These are phyloP conservation scores for Paulownia fortunei DNA, from an alignment of 257 asterid species.

Conservation along the genomic window DNA sequence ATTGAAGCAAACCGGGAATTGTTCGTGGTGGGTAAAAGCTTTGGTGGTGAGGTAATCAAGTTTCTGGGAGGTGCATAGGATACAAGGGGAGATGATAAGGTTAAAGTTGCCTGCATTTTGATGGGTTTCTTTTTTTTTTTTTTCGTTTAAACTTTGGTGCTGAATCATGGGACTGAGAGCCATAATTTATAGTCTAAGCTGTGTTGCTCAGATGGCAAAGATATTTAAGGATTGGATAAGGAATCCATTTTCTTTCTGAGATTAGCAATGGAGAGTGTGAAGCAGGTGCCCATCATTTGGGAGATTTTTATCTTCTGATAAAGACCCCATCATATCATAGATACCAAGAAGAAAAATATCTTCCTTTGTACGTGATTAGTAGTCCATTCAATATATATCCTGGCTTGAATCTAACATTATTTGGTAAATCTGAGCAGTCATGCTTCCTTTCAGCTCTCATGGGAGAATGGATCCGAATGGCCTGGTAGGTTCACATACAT, in stretches of 20 bases:
- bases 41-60: constrained; percentile 36
- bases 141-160: neutral
- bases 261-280: constrained; percentile 7
- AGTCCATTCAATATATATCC: no score
- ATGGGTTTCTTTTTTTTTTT: neutral
- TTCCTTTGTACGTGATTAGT: no score
- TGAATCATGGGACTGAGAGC: neutral
- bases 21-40: neutral
- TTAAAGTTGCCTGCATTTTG: constrained; percentile 43
- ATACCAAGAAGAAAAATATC: constrained; percentile 14
- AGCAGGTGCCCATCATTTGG: neutral
- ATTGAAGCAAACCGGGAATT: constrained; percentile 32
- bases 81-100: constrained; percentile 17
- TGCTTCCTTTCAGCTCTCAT: constrained; percentile 89
- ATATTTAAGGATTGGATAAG: constrained; percentile 37
- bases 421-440: constrained; percentile 92
- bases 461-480: constrained; percentile 97
- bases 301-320: neutral
- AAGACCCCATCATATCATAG: neutral
- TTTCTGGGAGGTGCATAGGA: neutral
- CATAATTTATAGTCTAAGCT: constrained; percentile 30
- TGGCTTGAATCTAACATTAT: neutral
- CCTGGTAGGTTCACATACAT: constrained; percentile 51
- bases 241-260: neutral
- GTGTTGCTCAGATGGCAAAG: neutral